Evolutionary conservation across 2,329 filamentous ascomycete genomes (phyloP).

Genomic region (Verticillium dahliae): DNA sequence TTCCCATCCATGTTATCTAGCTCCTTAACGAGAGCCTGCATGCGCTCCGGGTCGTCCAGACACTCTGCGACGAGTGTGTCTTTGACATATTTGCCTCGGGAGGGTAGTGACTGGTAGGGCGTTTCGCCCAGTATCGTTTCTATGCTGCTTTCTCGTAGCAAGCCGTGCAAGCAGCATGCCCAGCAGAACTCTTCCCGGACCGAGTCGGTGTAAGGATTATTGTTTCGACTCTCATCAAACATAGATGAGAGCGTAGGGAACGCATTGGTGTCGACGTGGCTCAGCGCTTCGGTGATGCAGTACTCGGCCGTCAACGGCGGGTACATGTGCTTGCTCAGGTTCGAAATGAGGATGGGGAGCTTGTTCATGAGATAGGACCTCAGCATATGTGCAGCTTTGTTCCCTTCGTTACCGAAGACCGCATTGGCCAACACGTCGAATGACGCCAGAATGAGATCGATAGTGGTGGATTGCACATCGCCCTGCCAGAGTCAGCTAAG

Average conservation of each 20-base stretch:
- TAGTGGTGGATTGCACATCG: constrained; percentile 68
- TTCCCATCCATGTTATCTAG: constrained; percentile 90
- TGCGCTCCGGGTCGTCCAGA: constrained; percentile 65
- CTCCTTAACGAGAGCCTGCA: constrained; percentile 71
- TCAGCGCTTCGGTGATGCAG: constrained; percentile 63
- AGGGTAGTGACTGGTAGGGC: constrained; percentile 71
- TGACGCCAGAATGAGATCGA: constrained; percentile 78
- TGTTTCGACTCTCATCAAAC: constrained; percentile 53
- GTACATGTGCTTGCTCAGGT: constrained; percentile 57
- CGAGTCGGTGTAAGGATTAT: constrained; percentile 50
- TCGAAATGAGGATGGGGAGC: constrained; percentile 46
- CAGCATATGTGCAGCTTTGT: constrained; percentile 61
- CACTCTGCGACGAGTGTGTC: constrained; percentile 75
- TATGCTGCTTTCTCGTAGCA: constrained; percentile 75
- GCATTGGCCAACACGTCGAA: constrained; percentile 89
- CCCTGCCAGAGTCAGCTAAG: constrained; percentile 40
- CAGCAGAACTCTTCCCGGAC: constrained; percentile 74
- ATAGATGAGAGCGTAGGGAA: constrained; percentile 56
- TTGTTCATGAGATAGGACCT: constrained; percentile 80
- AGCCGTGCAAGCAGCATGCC: constrained; percentile 77
- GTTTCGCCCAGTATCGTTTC: constrained; percentile 78
- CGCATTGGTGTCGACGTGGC: constrained; percentile 74
- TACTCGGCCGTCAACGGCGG: constrained; percentile 70
- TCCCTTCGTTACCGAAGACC: constrained; percentile 59
- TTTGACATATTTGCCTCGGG: constrained; percentile 68